phyloP scores from a whole-genome alignment of 148 eudicot species.

The Amaranthus palmeri region DNA sequence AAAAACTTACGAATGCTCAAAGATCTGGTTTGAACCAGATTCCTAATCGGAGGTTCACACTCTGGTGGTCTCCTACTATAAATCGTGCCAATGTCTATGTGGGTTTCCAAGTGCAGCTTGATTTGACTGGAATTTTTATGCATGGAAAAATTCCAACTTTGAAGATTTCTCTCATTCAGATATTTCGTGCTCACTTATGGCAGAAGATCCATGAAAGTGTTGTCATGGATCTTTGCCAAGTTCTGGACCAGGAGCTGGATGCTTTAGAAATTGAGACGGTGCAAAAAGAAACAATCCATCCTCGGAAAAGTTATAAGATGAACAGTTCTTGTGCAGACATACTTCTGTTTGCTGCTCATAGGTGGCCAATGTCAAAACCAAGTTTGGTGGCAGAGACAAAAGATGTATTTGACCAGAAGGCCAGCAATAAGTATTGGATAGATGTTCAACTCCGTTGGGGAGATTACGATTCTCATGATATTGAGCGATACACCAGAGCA shows the following conservation, averaged over 20 bases:
- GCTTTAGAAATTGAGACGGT: conserved; percentile 97
- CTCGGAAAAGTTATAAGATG: conserved; percentile 98
- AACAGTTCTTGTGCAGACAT: conserved; percentile 98
- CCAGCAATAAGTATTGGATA: conserved; percentile 97
- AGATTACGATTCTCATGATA: conserved; percentile 98
- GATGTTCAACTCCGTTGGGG: conserved; percentile 99
- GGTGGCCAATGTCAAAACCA: conserved; percentile 99
- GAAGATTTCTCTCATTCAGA: conserved; percentile 96
- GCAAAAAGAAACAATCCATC: conserved; percentile 98
- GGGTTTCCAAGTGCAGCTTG: conserved; percentile 99
- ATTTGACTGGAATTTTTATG: conserved; percentile 98
- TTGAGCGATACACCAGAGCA: conserved; percentile 95
- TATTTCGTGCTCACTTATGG: conserved; percentile 99
- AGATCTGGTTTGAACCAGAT: conserved; percentile 98
- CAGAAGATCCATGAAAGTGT: conserved; percentile 99
- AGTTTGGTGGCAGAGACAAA: conserved; percentile 96
- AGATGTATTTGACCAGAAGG: conserved; percentile 98
- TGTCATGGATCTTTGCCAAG: conserved; percentile 99
- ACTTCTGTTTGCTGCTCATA: conserved; percentile 99
- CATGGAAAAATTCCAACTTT: conserved; percentile 97
- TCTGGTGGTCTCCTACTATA: conserved; percentile 99
- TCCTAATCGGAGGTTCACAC: conserved; percentile 94
- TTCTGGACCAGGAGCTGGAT: conserved; percentile 94
- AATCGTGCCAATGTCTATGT: conserved; percentile 98
- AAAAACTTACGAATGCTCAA: conserved; percentile 95